Percentiles rank a stretch among this genome's conserved stretches.
Conservation (phyloP, 148 eudicot genomes). For the Mesembryanthemum crystallinum region DNA sequence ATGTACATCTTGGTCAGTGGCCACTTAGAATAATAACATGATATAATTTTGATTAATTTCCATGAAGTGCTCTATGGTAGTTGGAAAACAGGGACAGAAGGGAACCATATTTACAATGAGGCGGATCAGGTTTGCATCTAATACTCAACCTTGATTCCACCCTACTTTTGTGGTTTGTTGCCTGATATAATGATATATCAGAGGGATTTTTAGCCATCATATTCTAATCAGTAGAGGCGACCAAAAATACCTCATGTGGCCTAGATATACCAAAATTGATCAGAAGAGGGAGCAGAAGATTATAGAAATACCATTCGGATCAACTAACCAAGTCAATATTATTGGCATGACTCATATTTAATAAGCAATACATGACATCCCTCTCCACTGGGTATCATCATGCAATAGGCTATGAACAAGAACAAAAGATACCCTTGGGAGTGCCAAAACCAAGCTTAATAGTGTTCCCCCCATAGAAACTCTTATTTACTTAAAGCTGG, state of each 20-base stretch:
- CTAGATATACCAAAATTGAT: not conserved
- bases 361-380: too few relatives aligned
- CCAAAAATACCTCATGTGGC: not conserved
- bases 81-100: not conserved
- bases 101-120: not conserved
- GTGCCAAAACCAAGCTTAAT: too few relatives aligned
- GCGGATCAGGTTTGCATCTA: constrained; percentile 9
- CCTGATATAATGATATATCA: not conserved
- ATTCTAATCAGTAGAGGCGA: not conserved
- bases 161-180: not conserved
- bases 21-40: not conserved
- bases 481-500: too few relatives aligned
- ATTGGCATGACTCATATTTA: not conserved
- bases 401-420: too few relatives aligned
- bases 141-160: not conserved
- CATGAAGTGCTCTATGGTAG: not conserved
- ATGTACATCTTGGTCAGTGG: not conserved
- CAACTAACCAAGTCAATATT: not conserved
- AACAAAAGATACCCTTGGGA: too few relatives aligned
- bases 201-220: not conserved
- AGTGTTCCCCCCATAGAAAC: too few relatives aligned
- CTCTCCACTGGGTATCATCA: too few relatives aligned
- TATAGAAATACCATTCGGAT: not conserved
- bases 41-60: not conserved
- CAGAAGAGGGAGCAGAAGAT: too few relatives aligned